Percentiles rank a stretch among this genome's conserved stretches.
Conservation (phyloP, 2,329 filamentous ascomycete genomes). For the Metarhizium guizhouense region DNA sequence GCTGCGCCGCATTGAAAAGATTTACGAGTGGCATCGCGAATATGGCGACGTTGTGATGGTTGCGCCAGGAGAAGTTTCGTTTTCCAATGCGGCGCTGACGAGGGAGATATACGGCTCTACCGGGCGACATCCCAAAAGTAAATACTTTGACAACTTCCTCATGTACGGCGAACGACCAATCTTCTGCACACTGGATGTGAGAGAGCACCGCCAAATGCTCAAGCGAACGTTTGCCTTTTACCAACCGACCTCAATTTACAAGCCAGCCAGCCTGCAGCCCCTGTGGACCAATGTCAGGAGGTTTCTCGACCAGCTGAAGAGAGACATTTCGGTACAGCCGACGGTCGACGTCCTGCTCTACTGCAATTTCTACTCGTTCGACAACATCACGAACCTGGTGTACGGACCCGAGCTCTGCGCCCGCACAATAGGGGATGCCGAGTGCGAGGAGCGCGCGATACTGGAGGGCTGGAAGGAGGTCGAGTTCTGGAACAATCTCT, state of each 20-base stretch:
- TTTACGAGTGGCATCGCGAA: slow-evolving; percentile 4
- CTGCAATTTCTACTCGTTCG: slow-evolving; percentile 6
- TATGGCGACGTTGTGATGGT: slow-evolving; percentile 4
- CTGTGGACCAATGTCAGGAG: neutral
- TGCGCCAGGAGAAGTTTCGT: slow-evolving; percentile 5
- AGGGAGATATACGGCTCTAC: slow-evolving; percentile 5
- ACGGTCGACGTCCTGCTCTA: slow-evolving; percentile 1
- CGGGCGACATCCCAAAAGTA: slow-evolving; percentile 5
- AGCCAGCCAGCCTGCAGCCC: neutral
- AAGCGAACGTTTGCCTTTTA: slow-evolving; percentile 5
- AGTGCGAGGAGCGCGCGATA: slow-evolving; percentile 3
- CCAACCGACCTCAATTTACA: slow-evolving; percentile 2
- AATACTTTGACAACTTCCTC: slow-evolving; percentile 5
- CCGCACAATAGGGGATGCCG: neutral
- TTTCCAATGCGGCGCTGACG: slow-evolving; percentile 1
- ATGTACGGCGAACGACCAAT: slow-evolving; percentile 4
- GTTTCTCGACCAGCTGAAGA: slow-evolving; percentile 1
- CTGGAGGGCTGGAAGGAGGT: slow-evolving; percentile 3
- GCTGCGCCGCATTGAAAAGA: slow-evolving; percentile 1
- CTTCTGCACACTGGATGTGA: slow-evolving; percentile 2
- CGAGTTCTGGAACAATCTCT: slow-evolving; percentile 4
- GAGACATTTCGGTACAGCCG: neutral
- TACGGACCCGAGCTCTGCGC: slow-evolving; percentile 3
- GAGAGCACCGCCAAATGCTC: slow-evolving; percentile 4
- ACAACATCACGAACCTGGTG: slow-evolving; percentile 4